Percentiles rank a stretch among this genome's conserved stretches.
These are phyloP conservation scores for Scheffersomyces illinoinensis DNA, from an alignment of 1,139 yeast genomes.

Conservation along the genomic window DNA sequence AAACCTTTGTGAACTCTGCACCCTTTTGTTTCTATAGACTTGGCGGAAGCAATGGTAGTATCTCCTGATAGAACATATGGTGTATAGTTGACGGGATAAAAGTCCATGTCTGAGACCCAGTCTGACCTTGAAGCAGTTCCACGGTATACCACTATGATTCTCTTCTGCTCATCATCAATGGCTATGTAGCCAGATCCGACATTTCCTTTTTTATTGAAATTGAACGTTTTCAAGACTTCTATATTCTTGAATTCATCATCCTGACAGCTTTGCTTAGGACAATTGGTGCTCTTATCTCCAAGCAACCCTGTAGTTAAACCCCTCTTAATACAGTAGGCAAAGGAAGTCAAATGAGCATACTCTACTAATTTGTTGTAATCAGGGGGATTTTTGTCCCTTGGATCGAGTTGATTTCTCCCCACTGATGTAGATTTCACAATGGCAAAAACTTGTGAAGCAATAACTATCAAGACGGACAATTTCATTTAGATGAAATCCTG, in stretches of 20 bases:
- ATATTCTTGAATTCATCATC: constrained; percentile 21
- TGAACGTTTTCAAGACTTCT: constrained; percentile 34
- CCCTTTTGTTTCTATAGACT: constrained; percentile 35
- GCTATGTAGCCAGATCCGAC: constrained; percentile 57
- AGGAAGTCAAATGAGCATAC: constrained; percentile 36
- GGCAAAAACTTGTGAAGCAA: neutral
- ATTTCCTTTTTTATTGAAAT: constrained; percentile 42
- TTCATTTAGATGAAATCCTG: neutral
- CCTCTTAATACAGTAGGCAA: constrained; percentile 38
- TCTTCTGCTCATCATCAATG: constrained; percentile 33
- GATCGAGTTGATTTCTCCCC: neutral
- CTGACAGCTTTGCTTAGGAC: constrained; percentile 24
- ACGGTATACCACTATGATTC: constrained; percentile 49
- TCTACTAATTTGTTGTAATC: constrained; percentile 33
- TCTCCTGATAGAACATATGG: constrained; percentile 21
- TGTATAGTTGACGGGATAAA: constrained; percentile 38
- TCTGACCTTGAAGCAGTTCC: constrained; percentile 61
- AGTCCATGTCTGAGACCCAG: constrained; percentile 54
- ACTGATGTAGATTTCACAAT: neutral
- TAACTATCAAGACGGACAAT: neutral
- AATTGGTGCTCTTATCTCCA: constrained; percentile 18
- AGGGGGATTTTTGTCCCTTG: neutral
- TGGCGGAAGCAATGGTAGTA: constrained; percentile 7
- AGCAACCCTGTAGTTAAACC: constrained; percentile 30
- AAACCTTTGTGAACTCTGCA: constrained; percentile 68